A percentile compares a stretch with the other conserved stretches of the same genome.
Conservation (phyloP, 2,329 filamentous ascomycete genomes). For the Coniella vitis region DNA sequence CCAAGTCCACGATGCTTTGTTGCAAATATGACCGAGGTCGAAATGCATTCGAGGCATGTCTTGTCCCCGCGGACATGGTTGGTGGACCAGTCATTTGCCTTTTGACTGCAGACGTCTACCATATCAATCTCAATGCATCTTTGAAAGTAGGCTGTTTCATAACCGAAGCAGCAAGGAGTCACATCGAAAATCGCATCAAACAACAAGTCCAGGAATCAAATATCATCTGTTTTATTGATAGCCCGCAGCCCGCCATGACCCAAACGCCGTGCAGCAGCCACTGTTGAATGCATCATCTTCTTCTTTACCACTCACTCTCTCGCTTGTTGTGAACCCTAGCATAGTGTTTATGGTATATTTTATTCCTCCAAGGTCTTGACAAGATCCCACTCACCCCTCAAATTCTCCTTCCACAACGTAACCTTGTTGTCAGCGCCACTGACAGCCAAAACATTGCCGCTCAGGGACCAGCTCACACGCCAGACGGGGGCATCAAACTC, state of each 20-base stretch:
- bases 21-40: no score
- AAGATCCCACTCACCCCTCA: conserved; percentile 93
- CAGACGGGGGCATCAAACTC: conserved; percentile 86
- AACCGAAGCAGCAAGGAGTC: not conserved
- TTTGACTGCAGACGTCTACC: no score
- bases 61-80: no score
- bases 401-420: conserved; percentile 95
- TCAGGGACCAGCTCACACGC: conserved; percentile 97
- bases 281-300: conserved; percentile 3
- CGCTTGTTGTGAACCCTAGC: not conserved
- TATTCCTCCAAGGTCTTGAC: conserved; percentile 95
- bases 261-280: conserved; percentile 13
- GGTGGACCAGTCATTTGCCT: no score
- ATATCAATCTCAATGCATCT: no score
- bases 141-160: no score
- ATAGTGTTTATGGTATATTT: no score
- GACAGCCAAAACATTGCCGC: conserved; percentile 91
- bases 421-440: conserved; percentile 95
- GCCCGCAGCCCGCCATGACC: conserved; percentile 5
- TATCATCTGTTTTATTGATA: conserved; percentile 1
- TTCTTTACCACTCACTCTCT: not conserved
- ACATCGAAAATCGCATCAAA: not conserved
- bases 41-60: no score
- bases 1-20: no score
- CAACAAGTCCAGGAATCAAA: not conserved